phyloP scores from a whole-genome alignment of 345 rosid genomes.

The Melastoma malabathricum region DNA sequence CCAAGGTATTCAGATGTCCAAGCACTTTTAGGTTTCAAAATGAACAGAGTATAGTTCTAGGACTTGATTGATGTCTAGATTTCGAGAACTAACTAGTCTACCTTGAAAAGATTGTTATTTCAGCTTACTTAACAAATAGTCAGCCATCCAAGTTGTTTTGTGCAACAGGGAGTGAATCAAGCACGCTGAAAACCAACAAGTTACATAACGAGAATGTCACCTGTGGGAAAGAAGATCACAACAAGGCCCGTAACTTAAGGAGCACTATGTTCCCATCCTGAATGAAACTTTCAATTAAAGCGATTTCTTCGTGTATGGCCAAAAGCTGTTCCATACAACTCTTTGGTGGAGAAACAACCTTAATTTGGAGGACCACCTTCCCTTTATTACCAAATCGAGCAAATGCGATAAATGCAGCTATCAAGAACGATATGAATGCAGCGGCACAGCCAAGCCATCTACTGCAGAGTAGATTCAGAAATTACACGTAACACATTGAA shows the following conservation, averaged over 20 bases:
- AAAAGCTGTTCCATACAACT: slow-evolving; percentile 92
- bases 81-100: no score
- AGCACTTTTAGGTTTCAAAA: no score
- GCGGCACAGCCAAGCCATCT: slow-evolving; percentile 63
- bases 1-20: no score
- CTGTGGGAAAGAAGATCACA: slow-evolving; percentile 69
- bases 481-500: background rate
- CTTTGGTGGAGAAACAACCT: slow-evolving; percentile 66
- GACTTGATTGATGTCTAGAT: no score
- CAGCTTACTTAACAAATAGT: no score
- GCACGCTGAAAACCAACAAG: background rate
- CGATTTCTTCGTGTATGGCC: slow-evolving; percentile 76
- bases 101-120: no score
- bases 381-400: slow-evolving; percentile 51
- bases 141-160: no score
- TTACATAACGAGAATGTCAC: slow-evolving; percentile 12
- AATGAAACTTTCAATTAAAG: slow-evolving; percentile 61
- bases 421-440: slow-evolving; percentile 26
- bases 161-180: no score
- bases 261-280: slow-evolving; percentile 78
- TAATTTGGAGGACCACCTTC: slow-evolving; percentile 36
- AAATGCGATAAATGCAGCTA: slow-evolving; percentile 57
- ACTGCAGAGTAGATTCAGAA: slow-evolving; percentile 16
- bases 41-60: no score
- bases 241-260: slow-evolving; percentile 73